These are phyloP conservation scores for Naganishia friedmannii DNA, from an alignment of 768 basidiomycete genomes.

Conservation along the genomic window DNA sequence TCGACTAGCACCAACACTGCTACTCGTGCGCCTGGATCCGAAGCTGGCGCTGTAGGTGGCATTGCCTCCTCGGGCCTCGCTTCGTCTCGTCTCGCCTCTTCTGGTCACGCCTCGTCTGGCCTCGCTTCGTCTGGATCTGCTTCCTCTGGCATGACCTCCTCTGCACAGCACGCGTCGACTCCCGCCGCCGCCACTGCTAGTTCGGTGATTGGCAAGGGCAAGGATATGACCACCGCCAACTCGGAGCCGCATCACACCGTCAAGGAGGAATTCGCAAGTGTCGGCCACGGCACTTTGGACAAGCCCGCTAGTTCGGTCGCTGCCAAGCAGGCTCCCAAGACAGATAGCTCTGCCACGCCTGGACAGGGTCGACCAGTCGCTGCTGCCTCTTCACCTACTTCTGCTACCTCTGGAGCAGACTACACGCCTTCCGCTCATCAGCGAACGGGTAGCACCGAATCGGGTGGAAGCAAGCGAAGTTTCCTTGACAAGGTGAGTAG, in stretches of 20 bases:
- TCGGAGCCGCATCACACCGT: conserved; percentile 27
- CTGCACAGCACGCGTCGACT: neutral
- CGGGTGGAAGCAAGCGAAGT: conserved; percentile 23
- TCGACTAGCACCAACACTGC: conserved; percentile 13
- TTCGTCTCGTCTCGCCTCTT: too few relatives aligned
- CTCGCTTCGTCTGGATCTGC: too few relatives aligned
- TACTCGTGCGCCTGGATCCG: conserved; percentile 12
- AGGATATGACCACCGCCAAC: conserved; percentile 22
- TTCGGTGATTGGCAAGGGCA: neutral
- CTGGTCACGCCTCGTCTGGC: too few relatives aligned
- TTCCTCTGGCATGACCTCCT: neutral
- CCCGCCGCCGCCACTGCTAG: neutral
- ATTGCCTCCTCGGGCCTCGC: neutral
- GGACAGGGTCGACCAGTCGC: neutral
- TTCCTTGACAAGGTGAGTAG: conserved; percentile 28
- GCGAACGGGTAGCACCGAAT: conserved; percentile 5
- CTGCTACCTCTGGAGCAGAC: neutral
- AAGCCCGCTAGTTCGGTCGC: conserved; percentile 22
- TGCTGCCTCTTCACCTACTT: conserved; percentile 2
- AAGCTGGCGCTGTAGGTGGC: conserved; percentile 15
- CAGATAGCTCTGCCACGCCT: conserved; percentile 20
- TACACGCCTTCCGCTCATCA: conserved; percentile 3
- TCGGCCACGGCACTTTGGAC: conserved; percentile 22
- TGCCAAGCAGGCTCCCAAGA: conserved; percentile 22
- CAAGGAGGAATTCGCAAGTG: conserved; percentile 26